Base-by-base conservation (phyloP, 1,139 yeast genomes). In the Wickerhamomyces sp. region DNA sequence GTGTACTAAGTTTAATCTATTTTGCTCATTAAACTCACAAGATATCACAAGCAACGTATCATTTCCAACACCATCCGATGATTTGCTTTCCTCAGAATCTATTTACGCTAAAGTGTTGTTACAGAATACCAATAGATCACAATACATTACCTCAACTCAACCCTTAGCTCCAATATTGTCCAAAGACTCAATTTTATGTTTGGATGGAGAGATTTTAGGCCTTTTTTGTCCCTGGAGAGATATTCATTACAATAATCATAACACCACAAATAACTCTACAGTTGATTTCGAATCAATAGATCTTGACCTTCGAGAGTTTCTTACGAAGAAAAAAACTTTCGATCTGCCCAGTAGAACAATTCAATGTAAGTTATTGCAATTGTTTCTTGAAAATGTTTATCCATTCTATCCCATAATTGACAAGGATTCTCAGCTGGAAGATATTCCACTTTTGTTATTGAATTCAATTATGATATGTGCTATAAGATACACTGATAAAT, bases 191-290 rank as follows among this genome's bases (percentile, higher is more conserved):
- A 33, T 42, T 14, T 17, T 42, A 15, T 39, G 39, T 21, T 25
- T 42, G 9, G 45, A 42, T 35, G 45, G 45, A 27, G 45, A 42
- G 35, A 38, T 42, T 1, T 16, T 42, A 14, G 45, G 45, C 2
- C 31, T 42, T 2, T 42, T 37, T 31, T 37, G 39, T 4, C 45
- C 45, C 3, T 42, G 45, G 45, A 39, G 43, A 28, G 37, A 37
- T 12, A 30, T 33, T 12, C 30, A 39, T 17, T 27, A 26, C 20
- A 26, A 19, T 16, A 29, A 29, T 17, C 17, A 33, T 14, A 18
- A n/a, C 12, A 16, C 9, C 33, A 18, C 15, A n/a, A 27, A 27
- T 10, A 12, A 30, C 16, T 19, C 26, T 7, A 15, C 27, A 5
- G 15, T 22, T 2, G 18, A 31, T 17, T 36, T 25, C 16, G 31